Conservation (phyloP, 768 basidiomycete species). For the Rhizopogon vinicolor region DNA sequence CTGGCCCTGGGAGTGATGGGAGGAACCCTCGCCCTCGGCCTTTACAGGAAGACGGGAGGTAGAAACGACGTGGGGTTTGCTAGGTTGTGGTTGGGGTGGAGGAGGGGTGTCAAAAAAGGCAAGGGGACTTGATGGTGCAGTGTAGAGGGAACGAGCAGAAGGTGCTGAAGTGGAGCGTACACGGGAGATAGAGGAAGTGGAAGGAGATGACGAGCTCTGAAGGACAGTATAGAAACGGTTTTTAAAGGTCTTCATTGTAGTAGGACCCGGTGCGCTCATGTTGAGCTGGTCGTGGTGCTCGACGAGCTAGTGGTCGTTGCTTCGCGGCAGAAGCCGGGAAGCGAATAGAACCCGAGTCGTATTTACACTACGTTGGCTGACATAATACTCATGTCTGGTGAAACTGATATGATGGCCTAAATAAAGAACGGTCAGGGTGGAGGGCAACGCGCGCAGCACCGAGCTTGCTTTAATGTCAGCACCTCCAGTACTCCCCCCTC, state of each 20-base stretch:
- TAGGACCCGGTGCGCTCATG: slow-evolving; percentile 33
- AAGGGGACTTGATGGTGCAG: slow-evolving; percentile 25
- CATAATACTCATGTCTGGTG: no score
- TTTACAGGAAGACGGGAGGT: slow-evolving; percentile 42
- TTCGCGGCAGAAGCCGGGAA: neutral
- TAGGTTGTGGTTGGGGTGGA: slow-evolving; percentile 31
- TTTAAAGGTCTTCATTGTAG: slow-evolving; percentile 43
- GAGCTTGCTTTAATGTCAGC: neutral
- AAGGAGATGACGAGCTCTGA: slow-evolving; percentile 29
- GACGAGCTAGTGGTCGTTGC: no score
- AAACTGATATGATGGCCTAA: no score
- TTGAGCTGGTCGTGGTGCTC: neutral
- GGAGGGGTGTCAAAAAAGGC: slow-evolving; percentile 38
- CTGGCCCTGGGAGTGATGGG: slow-evolving; percentile 27
- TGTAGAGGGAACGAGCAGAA: slow-evolving; percentile 40
- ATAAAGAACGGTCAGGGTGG: no score
- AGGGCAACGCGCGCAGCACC: no score
- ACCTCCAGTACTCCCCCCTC: slow-evolving; percentile 25
- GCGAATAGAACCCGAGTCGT: neutral
- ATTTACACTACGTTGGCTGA: neutral
- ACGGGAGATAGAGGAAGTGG: slow-evolving; percentile 29
- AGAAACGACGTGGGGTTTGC: slow-evolving; percentile 33
- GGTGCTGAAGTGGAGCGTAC: slow-evolving; percentile 40
- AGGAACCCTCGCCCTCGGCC: slow-evolving; percentile 40
- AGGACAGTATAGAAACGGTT: slow-evolving; percentile 47